phyloP scores from a whole-genome alignment of 805 yeast species.

The Sporopachydermia quercuum region DNA sequence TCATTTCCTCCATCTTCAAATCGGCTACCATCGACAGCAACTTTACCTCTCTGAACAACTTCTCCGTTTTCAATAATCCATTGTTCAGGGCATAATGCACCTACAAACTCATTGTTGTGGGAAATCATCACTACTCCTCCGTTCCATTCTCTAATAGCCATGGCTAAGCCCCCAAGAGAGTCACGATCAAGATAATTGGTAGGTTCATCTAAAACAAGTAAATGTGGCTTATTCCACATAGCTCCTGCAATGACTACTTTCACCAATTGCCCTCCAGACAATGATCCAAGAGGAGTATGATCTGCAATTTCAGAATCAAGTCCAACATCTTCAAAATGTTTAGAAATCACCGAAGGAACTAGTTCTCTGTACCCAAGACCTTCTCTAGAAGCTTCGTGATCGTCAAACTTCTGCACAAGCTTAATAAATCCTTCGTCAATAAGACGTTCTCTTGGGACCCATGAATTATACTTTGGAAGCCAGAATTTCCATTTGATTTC shows the following conservation, averaged over 20 bases:
- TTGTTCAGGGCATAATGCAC: conserved; percentile 96
- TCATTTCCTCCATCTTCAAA: conserved; percentile 67
- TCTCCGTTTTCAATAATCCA: conserved; percentile 94
- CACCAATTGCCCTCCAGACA: conserved; percentile 96
- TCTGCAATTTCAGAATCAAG: conserved; percentile 97
- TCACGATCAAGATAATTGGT: conserved; percentile 97
- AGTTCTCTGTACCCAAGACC: conserved; percentile 97
- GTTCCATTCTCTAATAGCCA: conserved; percentile 94
- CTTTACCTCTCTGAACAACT: conserved; percentile 71
- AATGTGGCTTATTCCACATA: conserved; percentile 98
- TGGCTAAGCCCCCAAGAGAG: conserved; percentile 91
- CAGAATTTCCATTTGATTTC: conserved; percentile 89
- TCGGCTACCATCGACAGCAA: conserved; percentile 57
- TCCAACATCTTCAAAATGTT: conserved; percentile 96
- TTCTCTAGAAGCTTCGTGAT: conserved; percentile 97
- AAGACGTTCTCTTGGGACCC: conserved; percentile 78
- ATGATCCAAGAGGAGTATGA: conserved; percentile 91
- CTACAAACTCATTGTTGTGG: conserved; percentile 92
- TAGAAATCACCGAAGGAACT: conserved; percentile 80
- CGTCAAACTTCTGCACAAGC: conserved; percentile 92
- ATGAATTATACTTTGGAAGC: conserved; percentile 86
- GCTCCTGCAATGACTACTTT: conserved; percentile 99
- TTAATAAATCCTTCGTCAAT: conserved; percentile 77
- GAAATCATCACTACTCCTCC: conserved; percentile 99
- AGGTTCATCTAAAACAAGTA: conserved; percentile 94